Conservation (phyloP, 768 basidiomycete genomes). For the Psilocybe tampanensis region DNA sequence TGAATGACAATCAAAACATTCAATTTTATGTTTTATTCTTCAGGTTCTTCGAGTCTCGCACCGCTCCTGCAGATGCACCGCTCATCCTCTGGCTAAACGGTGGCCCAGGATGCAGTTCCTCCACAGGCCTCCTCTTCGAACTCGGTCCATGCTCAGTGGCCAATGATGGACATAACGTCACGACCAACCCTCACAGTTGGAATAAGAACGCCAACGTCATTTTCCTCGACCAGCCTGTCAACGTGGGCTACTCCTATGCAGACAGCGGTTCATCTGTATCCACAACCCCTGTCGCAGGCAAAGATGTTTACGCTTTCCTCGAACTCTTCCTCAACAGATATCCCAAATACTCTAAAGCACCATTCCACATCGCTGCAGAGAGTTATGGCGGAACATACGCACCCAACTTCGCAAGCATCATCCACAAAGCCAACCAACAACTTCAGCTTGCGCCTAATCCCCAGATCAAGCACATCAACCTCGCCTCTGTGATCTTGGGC, state of each 20-base stretch:
- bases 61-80: constrained; percentile 73
- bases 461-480: constrained; percentile 71
- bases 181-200: constrained; percentile 83
- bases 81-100: constrained; percentile 92
- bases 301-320: constrained; percentile 88
- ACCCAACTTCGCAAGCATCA: constrained; percentile 84
- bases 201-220: constrained; percentile 77
- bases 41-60: constrained; percentile 90
- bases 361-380: constrained; percentile 83
- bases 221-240: constrained; percentile 81
- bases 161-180: constrained; percentile 69
- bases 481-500: constrained; percentile 82
- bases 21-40: background rate
- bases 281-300: constrained; percentile 82
- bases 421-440: constrained; percentile 76
- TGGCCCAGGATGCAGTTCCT: constrained; percentile 71
- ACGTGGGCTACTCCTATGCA: constrained; percentile 89
- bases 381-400: constrained; percentile 81
- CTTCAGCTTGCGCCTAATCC: constrained; percentile 45
- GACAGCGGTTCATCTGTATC: constrained; percentile 74
- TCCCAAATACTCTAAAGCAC: constrained; percentile 66
- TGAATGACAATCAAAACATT: background rate
- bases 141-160: constrained; percentile 85
- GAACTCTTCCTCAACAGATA: constrained; percentile 80
- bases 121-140: constrained; percentile 88